phyloP scores from a whole-genome alignment of 176 grass and related monocot genomes.

The Aegilops bicornis region DNA sequence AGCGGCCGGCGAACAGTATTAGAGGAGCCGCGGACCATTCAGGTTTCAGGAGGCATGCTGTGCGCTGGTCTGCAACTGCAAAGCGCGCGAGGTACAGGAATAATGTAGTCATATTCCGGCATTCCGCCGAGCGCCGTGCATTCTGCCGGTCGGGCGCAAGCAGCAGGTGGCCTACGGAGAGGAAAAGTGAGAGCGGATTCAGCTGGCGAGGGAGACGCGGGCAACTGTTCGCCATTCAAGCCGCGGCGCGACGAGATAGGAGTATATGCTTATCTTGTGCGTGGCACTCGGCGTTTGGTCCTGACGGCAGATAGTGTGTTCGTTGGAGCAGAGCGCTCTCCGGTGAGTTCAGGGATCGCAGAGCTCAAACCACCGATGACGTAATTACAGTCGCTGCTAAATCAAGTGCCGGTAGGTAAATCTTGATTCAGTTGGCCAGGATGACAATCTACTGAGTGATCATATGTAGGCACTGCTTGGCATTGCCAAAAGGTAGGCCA shows the following conservation, averaged over 20 bases:
- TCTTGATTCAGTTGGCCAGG: not conserved
- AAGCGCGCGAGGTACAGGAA: not conserved
- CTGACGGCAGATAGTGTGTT: no score
- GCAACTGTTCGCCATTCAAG: conserved; percentile 1
- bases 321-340: no score
- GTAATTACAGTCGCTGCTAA: not conserved
- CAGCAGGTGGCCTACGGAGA: not conserved
- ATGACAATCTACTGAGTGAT: not conserved
- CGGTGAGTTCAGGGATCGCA: not conserved
- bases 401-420: not conserved
- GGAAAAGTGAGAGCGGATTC: conserved; percentile 37
- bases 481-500: no score
- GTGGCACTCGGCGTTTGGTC: no score
- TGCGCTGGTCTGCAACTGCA: not conserved
- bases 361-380: not conserved
- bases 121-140: not conserved
- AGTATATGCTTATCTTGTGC: not conserved
- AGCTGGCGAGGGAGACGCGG: conserved; percentile 2
- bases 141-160: not conserved
- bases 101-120: not conserved
- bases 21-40: conserved; percentile 9
- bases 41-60: conserved; percentile 7
- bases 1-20: not conserved
- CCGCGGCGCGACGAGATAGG: not conserved
- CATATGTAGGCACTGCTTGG: not conserved